phyloP scores from a whole-genome alignment of 345 rosid genomes.

The Cardamine occulta region DNA sequence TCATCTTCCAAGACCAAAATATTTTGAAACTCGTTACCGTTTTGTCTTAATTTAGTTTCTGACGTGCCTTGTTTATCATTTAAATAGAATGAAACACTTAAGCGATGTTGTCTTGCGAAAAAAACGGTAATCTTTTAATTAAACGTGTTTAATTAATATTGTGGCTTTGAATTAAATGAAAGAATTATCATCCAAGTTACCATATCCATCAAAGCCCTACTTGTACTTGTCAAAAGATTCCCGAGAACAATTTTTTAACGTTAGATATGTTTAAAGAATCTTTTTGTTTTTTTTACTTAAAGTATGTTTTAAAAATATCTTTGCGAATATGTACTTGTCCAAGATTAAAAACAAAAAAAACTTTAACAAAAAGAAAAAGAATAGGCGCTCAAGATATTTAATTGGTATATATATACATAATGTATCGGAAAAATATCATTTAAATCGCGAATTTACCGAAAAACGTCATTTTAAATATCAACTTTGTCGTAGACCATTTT shows the following conservation, averaged over 20 bases:
- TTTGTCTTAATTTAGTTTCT: slow-evolving; percentile 15
- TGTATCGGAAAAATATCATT: too few relatives aligned
- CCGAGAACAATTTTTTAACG: neutral
- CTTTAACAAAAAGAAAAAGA: neutral
- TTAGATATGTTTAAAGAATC: neutral
- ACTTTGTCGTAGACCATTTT: too few relatives aligned
- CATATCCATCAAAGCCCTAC: neutral
- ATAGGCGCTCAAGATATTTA: too few relatives aligned
- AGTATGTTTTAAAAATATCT: too few relatives aligned
- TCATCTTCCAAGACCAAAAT: neutral
- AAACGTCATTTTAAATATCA: too few relatives aligned
- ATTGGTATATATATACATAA: too few relatives aligned
- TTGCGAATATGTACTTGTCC: too few relatives aligned
- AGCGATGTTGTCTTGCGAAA: too few relatives aligned
- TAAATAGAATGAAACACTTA: neutral
- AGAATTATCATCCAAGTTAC: slow-evolving; percentile 1
- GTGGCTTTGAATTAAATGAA: neutral
- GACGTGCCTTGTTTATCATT: slow-evolving; percentile 8
- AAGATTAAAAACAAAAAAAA: too few relatives aligned
- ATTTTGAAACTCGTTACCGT: neutral
- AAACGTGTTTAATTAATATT: neutral
- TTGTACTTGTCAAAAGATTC: neutral
- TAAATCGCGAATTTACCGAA: too few relatives aligned
- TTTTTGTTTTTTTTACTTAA: too few relatives aligned
- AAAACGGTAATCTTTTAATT: neutral